These are phyloP conservation scores for Camellia sinensis DNA, from an alignment of 148 eudicot genomes.

Conservation along the genomic window DNA sequence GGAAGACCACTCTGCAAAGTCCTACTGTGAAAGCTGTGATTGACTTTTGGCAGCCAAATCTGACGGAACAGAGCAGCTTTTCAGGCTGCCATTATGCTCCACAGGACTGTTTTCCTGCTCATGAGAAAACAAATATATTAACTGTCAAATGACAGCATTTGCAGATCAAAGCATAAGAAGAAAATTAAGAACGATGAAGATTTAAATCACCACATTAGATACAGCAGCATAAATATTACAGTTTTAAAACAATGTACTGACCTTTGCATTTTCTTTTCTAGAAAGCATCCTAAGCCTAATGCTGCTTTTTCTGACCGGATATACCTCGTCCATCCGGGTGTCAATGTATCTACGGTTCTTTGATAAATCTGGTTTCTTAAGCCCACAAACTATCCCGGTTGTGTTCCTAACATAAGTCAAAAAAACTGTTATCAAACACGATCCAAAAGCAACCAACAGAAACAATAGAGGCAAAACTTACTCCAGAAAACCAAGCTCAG, in stretches of 20 bases:
- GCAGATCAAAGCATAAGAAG: neutral
- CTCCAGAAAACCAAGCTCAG: slow-evolving; percentile 35
- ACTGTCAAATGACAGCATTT: neutral
- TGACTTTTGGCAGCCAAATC: slow-evolving; percentile 37
- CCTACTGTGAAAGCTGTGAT: slow-evolving; percentile 27
- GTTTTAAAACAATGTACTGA: slow-evolving; percentile 22
- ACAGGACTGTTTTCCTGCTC: slow-evolving; percentile 41
- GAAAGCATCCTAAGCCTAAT: slow-evolving; percentile 52
- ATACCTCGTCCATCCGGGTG: slow-evolving; percentile 69
- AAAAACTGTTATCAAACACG: slow-evolving; percentile 7
- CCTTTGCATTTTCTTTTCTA: slow-evolving; percentile 66
- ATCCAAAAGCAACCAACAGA: slow-evolving; percentile 11
- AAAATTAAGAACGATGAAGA: neutral
- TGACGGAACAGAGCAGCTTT: slow-evolving; percentile 37
- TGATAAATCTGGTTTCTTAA: slow-evolving; percentile 42
- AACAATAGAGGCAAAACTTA: slow-evolving; percentile 24
- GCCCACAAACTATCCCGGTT: slow-evolving; percentile 36
- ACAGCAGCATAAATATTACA: slow-evolving; percentile 5
- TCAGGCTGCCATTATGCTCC: slow-evolving; percentile 34
- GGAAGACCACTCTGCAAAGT: neutral
- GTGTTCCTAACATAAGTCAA: slow-evolving; percentile 33
- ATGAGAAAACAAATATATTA: neutral
- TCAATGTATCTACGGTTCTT: slow-evolving; percentile 63
- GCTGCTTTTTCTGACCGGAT: slow-evolving; percentile 65
- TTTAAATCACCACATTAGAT: neutral